A percentile compares a stretch with the other conserved stretches of the same genome.
phyloP scores from a whole-genome alignment of 2,329 filamentous ascomycete species.

The Elsinoe fawcettii region DNA sequence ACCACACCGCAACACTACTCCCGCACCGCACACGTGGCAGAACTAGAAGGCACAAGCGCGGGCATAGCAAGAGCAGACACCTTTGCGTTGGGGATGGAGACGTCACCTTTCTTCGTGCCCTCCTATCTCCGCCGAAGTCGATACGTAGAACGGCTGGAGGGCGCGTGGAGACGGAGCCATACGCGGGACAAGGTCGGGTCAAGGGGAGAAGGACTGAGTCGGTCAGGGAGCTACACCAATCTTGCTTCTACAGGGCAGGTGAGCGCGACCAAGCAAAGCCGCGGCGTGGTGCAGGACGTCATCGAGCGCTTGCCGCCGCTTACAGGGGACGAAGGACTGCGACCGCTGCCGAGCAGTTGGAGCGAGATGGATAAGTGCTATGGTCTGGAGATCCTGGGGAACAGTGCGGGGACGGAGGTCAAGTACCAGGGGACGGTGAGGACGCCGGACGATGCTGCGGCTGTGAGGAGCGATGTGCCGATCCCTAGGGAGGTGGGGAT shows the following conservation, averaged over 20 bases:
- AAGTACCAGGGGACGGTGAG: conserved; percentile 50
- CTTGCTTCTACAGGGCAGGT: too few species aligned
- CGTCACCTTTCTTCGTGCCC: conserved; percentile 63
- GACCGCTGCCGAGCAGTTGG: conserved; percentile 74
- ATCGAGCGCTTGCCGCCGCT: conserved; percentile 62
- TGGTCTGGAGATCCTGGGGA: conserved; percentile 64
- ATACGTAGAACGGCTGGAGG: conserved; percentile 68
- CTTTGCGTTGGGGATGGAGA: conserved; percentile 17
- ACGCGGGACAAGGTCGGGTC: conserved; percentile 42
- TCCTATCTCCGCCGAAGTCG: conserved; percentile 73
- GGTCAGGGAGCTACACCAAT: conserved; percentile 29
- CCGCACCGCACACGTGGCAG: not conserved
- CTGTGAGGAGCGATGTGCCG: conserved; percentile 72
- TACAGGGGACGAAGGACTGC: conserved; percentile 48
- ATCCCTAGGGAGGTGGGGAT: conserved; percentile 88
- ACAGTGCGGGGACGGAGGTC: conserved; percentile 61
- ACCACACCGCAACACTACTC: conserved; percentile 28
- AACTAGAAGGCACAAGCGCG: not conserved
- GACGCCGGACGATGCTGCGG: conserved; percentile 65
- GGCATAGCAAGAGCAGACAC: not conserved
- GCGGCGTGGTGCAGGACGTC: conserved; percentile 71
- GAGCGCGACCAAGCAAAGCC: conserved; percentile 43
- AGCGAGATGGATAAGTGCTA: conserved; percentile 67
- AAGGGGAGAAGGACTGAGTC: conserved; percentile 35
- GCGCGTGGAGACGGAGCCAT: not conserved